phyloP scores from a whole-genome alignment of 2,329 filamentous ascomycete species.

The Colletotrichum somersetense region DNA sequence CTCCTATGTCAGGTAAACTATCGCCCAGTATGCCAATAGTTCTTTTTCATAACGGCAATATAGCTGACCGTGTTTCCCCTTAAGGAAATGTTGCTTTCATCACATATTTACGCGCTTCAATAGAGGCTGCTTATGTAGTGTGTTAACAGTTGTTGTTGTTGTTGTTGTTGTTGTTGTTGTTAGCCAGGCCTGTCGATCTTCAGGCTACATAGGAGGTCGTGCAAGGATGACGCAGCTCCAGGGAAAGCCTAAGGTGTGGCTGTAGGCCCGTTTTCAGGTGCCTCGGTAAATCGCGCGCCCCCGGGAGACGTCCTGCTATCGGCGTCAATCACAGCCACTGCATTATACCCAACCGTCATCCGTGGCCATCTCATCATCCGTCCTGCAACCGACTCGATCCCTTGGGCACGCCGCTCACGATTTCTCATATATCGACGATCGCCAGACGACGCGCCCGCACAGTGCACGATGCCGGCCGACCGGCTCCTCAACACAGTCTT shows the following conservation, averaged over 20 bases:
- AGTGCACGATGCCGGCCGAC: conserved; percentile 71
- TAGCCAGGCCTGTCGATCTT: conserved; percentile 18
- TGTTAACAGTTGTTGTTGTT: conserved; percentile 1
- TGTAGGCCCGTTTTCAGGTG: conserved; percentile 42
- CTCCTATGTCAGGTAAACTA: too few relatives aligned
- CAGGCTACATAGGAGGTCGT: conserved; percentile 16
- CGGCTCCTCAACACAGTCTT: conserved; percentile 76
- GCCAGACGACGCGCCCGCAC: background rate
- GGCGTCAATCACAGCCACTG: conserved; percentile 14
- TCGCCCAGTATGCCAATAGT: background rate
- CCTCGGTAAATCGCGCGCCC: conserved; percentile 46
- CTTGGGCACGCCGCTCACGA: background rate
- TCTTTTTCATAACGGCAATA: background rate
- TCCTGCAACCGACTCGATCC: background rate
- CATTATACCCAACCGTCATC: conserved; percentile 5
- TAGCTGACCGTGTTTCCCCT: background rate
- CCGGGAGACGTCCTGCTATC: conserved; percentile 29
- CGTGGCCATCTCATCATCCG: too few relatives aligned
- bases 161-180: conserved; percentile 14
- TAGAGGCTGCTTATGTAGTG: background rate
- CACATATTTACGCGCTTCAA: background rate
- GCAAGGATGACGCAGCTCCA: conserved; percentile 35
- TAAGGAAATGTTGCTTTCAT: background rate
- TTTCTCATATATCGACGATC: background rate
- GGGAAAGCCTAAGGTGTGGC: conserved; percentile 33